Percentiles rank a stretch among this genome's conserved stretches.
Conservation (phyloP, 441 rosid genomes). For the Omphalea diandra region DNA sequence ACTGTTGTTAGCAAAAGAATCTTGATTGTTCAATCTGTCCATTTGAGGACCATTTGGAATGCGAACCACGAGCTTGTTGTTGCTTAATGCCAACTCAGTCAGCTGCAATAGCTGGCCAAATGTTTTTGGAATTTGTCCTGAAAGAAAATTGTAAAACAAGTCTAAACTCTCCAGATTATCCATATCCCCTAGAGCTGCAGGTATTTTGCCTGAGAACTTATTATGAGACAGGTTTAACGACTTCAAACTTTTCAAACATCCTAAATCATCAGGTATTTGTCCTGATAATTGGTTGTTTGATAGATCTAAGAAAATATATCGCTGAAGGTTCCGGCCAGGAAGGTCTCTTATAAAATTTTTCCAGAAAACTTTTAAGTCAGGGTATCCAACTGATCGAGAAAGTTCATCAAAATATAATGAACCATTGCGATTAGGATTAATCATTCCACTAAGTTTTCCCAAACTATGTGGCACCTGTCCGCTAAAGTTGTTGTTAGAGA, state of each 20-base stretch:
- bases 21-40: conserved; percentile 33
- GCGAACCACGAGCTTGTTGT: conserved; percentile 34
- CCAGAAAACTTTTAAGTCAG: not conserved
- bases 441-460: not conserved
- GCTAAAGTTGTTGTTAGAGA: not conserved
- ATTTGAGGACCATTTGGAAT: conserved; percentile 37
- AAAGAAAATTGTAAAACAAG: conserved; percentile 24
- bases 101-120: conserved; percentile 25
- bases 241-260: conserved; percentile 1
- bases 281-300: not conserved
- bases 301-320: not conserved
- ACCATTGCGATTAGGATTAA: not conserved
- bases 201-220: conserved; percentile 28
- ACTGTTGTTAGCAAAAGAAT: conserved; percentile 29
- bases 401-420: not conserved
- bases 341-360: not conserved
- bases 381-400: not conserved
- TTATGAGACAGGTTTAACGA: conserved; percentile 33
- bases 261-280: not conserved
- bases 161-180: conserved; percentile 31
- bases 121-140: conserved; percentile 26
- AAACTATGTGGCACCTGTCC: not conserved
- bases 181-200: conserved; percentile 27
- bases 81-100: conserved; percentile 32
- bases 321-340: not conserved